Base-by-base conservation (phyloP, 805 yeast genomes). In the Saturnispora zaruensis region DNA sequence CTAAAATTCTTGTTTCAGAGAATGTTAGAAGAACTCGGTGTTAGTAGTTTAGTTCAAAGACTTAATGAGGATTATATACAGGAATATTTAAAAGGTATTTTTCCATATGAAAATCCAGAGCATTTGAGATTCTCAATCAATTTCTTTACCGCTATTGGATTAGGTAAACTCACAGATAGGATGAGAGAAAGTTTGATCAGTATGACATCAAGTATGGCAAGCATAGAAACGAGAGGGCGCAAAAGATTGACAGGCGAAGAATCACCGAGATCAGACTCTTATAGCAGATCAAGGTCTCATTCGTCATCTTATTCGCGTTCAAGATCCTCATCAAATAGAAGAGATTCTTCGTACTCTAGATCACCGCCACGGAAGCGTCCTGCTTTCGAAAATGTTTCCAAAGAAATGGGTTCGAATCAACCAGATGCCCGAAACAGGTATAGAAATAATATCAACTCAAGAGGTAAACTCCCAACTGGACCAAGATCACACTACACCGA, bases 91-190 rank as follows among this genome's bases (percentile, higher is more conserved):
- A 56, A 52, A 2, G 87, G 87, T 0, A 55, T 90, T 36, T 86
- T 90, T 59, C 96, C 96, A 0, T 66, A 65, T 1, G 73, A 72
- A 49, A 70, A 73, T 5, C 53, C 60, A 1, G 82, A 79, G 8
- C 68, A 77, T 55, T 67, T 83, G 13, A 71, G 91, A 52, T 91
- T 90, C 62, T 76, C 95, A 2, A 88, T 89, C 61, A 91, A 91
- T 61, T 91, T 75, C 63, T 91, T 91, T 65, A 91, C 97, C 0
- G 96, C 97, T 1, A 88, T 91, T 53, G 95, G 95, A 0, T 64
- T 91, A 45, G 97, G 97, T 42, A 74, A 76, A 2, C 63, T 91
- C 51, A 90, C 98, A 0, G 96, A 87, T 36, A 76, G 70, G 1
- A 84, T 90, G 95, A 77, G 98, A 66, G 74, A 70, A 4, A 46